These are phyloP conservation scores for Hyaloscypha bicolor DNA, from an alignment of 495 filamentous ascomycete genomes.

Conservation along the genomic window DNA sequence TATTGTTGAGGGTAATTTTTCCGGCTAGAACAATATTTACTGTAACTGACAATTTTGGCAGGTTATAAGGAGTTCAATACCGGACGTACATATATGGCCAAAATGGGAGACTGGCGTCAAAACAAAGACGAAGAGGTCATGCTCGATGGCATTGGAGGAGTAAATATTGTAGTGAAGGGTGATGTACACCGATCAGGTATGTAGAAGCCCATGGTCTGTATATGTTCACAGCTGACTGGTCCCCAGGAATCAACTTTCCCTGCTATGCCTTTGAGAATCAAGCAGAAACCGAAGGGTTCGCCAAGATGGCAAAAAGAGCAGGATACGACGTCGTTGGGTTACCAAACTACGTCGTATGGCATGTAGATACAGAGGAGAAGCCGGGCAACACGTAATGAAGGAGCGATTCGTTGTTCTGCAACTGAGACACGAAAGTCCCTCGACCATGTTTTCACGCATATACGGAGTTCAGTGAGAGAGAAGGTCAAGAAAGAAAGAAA, in stretches of 20 bases:
- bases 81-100: constrained; percentile 81
- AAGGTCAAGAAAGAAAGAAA: constrained; percentile 17
- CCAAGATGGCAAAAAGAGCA: constrained; percentile 97
- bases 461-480: constrained; percentile 33
- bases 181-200: constrained; percentile 93
- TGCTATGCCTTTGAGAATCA: constrained; percentile 98
- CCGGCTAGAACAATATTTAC: constrained; percentile 9
- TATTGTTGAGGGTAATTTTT: constrained; percentile 74
- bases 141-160: constrained; percentile 94
- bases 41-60: constrained; percentile 34
- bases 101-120: constrained; percentile 87
- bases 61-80: constrained; percentile 94
- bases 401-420: constrained; percentile 20
- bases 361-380: constrained; percentile 98
- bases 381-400: constrained; percentile 63
- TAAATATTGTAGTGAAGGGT: constrained; percentile 96
- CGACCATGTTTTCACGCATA: constrained; percentile 33
- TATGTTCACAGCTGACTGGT: not conserved
- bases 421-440: constrained; percentile 11
- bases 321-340: constrained; percentile 91
- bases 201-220: constrained; percentile 12
- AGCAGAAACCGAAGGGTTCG: constrained; percentile 97
- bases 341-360: constrained; percentile 98
- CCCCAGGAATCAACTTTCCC: constrained; percentile 91
- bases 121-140: constrained; percentile 89